Base-by-base conservation (phyloP, 768 basidiomycete genomes). In the Pisolithus orientalis region DNA sequence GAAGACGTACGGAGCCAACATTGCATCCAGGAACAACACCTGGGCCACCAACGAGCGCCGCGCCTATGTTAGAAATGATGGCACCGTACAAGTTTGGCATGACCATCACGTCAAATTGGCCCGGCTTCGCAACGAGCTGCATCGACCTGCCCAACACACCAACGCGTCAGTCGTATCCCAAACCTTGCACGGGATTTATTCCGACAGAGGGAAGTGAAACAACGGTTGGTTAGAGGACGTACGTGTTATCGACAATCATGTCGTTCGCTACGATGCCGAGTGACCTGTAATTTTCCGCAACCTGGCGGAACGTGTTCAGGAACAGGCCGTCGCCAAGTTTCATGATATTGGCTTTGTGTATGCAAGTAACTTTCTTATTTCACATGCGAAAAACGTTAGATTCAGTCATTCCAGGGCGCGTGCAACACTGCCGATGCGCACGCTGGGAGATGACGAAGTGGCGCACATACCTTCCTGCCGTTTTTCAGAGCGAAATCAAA, bases 321-420 rank as follows among this genome's bases (percentile, higher is more conserved):
- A 98, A 98, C 40, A 99, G 83, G 71, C 96, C 96, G 65, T 98
- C 96, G 69, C 95, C 95, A 62, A 97, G 85, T 72, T 99, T 99
- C 96, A 99, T 99, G 78, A 99, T 99, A 78, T 98, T 98, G 63
- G 96, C 96, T 74, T 99, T 99, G 84, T 99, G 96, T 43, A 99
- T 94, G 65, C 94, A 97, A 39, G 96, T 99, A 60, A 99, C 95
- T 88, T 95, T 98, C 93, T 95, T 31, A 47, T 47, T 25, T 47
- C 28, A 25, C 24, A n/a, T 32, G 31, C 37, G 3, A 6, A 17
- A 38, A 27, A 31, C 25, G 11, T 25, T 37, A 39, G 25, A 21
- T 17, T 24, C 17, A 42, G n/a, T 24, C 40, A 42, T 17, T 9
- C 40, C n/a, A 42, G n/a, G 24, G 14, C 11, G 24, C 17, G n/a